Evolutionary conservation across 768 basidiomycete genomes (phyloP), one percentile per base, ranked within the genome.

Genomic region (Boletellus sp.): DNA sequence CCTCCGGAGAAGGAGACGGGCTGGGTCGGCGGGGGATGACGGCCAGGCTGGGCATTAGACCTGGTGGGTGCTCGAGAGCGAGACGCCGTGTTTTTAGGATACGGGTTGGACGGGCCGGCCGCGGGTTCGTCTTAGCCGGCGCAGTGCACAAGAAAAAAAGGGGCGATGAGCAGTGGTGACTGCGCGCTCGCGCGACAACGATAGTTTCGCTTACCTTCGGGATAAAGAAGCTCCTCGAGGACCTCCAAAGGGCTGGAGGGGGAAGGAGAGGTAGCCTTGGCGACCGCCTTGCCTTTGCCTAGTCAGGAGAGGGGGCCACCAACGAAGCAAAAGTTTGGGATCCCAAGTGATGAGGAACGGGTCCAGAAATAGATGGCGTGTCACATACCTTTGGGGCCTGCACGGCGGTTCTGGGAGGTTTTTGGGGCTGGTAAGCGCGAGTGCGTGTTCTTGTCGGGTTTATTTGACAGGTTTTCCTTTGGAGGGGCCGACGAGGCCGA

Each of bases 161-260:
- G 13, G 20, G 26, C n/a, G 31, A 31, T 52, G 28, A 53, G 42
- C 12, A 1, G 16, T 49, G 13, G 35, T 8, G 28, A 28, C 28
- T 28, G 15, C 20, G 41, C 12, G 9, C 28, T 24, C 1, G 9
- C 28, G 34, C 3, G 9, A 49, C 15, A 0, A 28, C 5, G 9
- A 49, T 12, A 0, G 33, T 23, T 8, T 28, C 7, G 9, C 11
- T 44, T 47, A 57, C 60, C 54, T 42, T 55, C 44, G 0, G 45
- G 42, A 36, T 43, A 44, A 16, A 57, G 38, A 17, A 57, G 58
- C 17, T 28, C 9, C 11, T 54, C 24, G 36, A 57, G 20, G 20
- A 37, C 36, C 19, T 57, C 61, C 6, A 8, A 4, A 32, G 52
- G 50, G 31, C 38, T 54, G 22, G 45, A 54, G 12, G 54, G 32